Conservation (phyloP, 2,329 filamentous ascomycete genomes). For the Cladosporium velox region DNA sequence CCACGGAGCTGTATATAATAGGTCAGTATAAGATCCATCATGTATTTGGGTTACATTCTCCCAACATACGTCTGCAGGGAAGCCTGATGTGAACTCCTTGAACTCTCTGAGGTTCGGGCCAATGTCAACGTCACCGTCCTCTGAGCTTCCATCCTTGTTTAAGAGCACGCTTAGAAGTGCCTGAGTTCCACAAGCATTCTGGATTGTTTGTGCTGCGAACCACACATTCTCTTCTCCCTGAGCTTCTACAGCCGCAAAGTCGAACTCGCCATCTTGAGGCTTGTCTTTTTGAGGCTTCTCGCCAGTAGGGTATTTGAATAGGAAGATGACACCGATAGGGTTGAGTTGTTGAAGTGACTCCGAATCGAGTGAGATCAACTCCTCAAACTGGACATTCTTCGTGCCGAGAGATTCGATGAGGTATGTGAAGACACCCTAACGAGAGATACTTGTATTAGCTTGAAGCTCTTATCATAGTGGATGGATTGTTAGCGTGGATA, state of each 20-base stretch:
- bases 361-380: slow-evolving; percentile 85
- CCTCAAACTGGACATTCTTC: slow-evolving; percentile 93
- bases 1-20: slow-evolving; percentile 58
- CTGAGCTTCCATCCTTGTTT: slow-evolving; percentile 62
- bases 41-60: neutral
- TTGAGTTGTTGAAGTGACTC: slow-evolving; percentile 66
- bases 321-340: slow-evolving; percentile 81
- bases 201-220: slow-evolving; percentile 96
- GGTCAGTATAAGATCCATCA: neutral
- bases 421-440: slow-evolving; percentile 96
- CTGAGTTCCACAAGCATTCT: slow-evolving; percentile 97
- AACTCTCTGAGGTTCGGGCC: slow-evolving; percentile 73
- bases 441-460: slow-evolving; percentile 8
- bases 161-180: slow-evolving; percentile 88
- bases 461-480: slow-evolving; percentile 1
- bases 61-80: slow-evolving; percentile 60
- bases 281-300: slow-evolving; percentile 59
- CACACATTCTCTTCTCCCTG: slow-evolving; percentile 58
- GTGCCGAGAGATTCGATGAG: slow-evolving; percentile 91
- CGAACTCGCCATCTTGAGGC: slow-evolving; percentile 80
- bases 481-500: slow-evolving; percentile 14
- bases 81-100: slow-evolving; percentile 82
- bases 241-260: slow-evolving; percentile 63
- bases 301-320: slow-evolving; percentile 92
- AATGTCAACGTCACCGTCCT: slow-evolving; percentile 64